Percentiles rank a stretch among this genome's conserved stretches.
These are phyloP conservation scores for Phytophthora podocarpi DNA, from an alignment of 352 stramenopile species.

Conservation along the genomic window DNA sequence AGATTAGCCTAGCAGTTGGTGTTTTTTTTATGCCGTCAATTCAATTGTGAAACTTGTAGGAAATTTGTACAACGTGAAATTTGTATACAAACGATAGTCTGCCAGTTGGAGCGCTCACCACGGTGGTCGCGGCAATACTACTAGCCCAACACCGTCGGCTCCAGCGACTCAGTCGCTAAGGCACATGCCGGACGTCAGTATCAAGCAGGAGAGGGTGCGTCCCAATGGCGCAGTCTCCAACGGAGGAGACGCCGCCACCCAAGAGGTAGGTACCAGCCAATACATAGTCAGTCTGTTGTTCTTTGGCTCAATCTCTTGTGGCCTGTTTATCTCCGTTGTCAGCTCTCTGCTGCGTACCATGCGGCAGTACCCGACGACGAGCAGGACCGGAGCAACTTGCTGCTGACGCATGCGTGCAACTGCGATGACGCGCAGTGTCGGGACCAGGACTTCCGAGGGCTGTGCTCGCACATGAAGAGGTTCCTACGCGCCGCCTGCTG, in stretches of 20 bases:
- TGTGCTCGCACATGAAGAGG: constrained; percentile 67
- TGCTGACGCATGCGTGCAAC: constrained; percentile 63
- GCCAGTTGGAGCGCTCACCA: too few relatives aligned
- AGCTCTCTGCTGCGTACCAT: constrained; percentile 20
- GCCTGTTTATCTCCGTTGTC: background rate
- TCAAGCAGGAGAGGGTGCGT: constrained; percentile 21
- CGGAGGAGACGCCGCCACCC: background rate
- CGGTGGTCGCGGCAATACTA: too few relatives aligned
- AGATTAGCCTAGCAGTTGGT: too few relatives aligned
- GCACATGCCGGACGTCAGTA: constrained; percentile 17
- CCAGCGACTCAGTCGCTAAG: too few relatives aligned
- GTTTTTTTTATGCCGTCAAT: too few relatives aligned
- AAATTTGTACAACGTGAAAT: too few relatives aligned
- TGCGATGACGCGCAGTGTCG: constrained; percentile 51
- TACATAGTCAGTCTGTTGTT: background rate
- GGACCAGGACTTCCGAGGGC: constrained; percentile 32
- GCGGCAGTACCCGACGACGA: constrained; percentile 12
- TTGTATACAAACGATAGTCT: too few relatives aligned
- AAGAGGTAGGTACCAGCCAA: constrained; percentile 6
- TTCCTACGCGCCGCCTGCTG: constrained; percentile 63
- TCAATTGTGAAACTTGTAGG: too few relatives aligned
- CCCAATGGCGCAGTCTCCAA: background rate
- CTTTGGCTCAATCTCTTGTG: background rate
- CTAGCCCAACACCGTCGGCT: too few relatives aligned
- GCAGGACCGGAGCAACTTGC: constrained; percentile 38